These are phyloP conservation scores for Crucihimalaya himalaica DNA, from an alignment of 345 rosid genomes.

Conservation along the genomic window DNA sequence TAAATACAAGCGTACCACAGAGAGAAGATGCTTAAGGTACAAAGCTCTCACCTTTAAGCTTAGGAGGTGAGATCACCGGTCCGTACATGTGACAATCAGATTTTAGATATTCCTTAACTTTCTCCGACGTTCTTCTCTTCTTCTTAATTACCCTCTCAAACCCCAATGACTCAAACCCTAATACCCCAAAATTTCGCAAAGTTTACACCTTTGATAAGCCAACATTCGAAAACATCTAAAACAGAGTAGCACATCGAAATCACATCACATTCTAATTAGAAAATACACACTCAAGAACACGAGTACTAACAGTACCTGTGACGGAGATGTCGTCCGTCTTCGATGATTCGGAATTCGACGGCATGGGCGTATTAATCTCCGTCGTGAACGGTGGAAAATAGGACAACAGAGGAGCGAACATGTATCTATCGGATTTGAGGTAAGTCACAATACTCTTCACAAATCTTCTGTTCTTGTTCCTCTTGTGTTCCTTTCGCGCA, in stretches of 20 bases:
- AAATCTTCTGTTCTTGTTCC: slow-evolving; percentile 36
- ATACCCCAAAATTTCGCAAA: background rate
- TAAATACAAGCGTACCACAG: background rate
- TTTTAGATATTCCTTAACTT: slow-evolving; percentile 47
- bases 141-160: slow-evolving; percentile 28
- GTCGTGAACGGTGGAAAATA: background rate
- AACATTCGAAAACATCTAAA: background rate
- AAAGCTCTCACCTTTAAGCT: slow-evolving; percentile 34
- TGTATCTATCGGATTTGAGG: slow-evolving; percentile 50
- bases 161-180: slow-evolving; percentile 25
- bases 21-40: background rate
- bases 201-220: background rate
- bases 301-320: slow-evolving; percentile 16
- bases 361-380: slow-evolving; percentile 3
- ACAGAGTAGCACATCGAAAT: background rate
- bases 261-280: background rate
- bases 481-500: slow-evolving; percentile 32
- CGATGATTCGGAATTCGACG: slow-evolving; percentile 14
- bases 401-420: slow-evolving; percentile 54
- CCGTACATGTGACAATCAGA: slow-evolving; percentile 53
- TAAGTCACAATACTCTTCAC: slow-evolving; percentile 38
- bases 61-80: slow-evolving; percentile 33
- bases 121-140: slow-evolving; percentile 38
- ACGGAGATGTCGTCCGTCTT: background rate
- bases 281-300: background rate